Base-by-base conservation (phyloP, 2,329 filamentous ascomycete species). In the Xylariaceae sp. region DNA sequence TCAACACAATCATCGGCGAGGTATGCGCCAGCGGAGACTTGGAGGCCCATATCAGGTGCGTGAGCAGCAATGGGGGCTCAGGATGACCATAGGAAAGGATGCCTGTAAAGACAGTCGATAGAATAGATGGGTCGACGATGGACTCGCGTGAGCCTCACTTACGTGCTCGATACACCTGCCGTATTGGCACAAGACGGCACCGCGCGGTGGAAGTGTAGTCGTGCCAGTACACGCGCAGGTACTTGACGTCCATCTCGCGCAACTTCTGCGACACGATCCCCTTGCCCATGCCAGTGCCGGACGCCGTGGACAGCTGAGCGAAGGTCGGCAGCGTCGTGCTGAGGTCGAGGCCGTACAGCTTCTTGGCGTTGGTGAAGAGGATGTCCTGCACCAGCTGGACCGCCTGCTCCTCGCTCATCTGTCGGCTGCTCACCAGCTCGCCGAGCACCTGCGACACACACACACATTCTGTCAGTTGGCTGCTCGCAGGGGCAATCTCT, bases 281-380 rank as follows among this genome's bases (percentile, higher is more conserved):
- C 36, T 39, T 23, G 33, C 6, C 17, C 7, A 13, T 8, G 17
- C 21, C 18, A 7, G n/a, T 8, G n/a, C 17, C 5, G 16, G 16
- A 7, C 12, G 5, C 3, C 9, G 27, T 9, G 42, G 40, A 11
- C 36, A 55, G 42, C 11, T 49, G 38, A 9, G 51, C 40, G 39
- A 58, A 38, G 14, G 10, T 41, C 1, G 39, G 42, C 32, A 58
- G 46, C 3, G 41, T 40, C 10, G 71, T 55, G 22, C 57, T 51
- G 13, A 77, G 59, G 1, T 66, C 58, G 2, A 93, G 68, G 10
- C 70, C 64, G 50, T 92, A 93, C 0, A 92, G 61, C n/a, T 65
- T 60, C 49, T 89, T 90, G 0, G 85, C 75, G 45, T 88, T 93
- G 42, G 75, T 68, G 61, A 89, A 92, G 7, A 92, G 60, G 1